Percentiles rank a stretch among this genome's conserved stretches.
These are phyloP conservation scores for Phytophthora pinifolia DNA, from an alignment of 352 stramenopile species.

Conservation along the genomic window DNA sequence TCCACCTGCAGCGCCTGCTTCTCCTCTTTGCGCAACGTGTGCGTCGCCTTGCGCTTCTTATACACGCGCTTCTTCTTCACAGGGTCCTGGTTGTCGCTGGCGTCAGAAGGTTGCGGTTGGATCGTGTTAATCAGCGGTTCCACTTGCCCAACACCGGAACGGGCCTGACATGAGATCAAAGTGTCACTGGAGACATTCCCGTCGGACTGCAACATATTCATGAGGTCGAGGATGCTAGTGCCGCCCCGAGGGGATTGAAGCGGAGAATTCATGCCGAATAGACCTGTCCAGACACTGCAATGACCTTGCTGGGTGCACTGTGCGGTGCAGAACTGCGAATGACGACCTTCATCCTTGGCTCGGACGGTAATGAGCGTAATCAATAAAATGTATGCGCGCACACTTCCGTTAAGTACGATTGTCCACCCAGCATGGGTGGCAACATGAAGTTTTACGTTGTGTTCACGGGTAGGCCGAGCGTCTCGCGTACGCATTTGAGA, in stretches of 20 bases:
- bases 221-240: no score
- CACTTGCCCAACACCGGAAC: conserved; percentile 2
- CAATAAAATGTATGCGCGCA: conserved; percentile 1
- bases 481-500: conserved; percentile 30
- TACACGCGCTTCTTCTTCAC: conserved; percentile 22
- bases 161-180: neutral
- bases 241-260: no score
- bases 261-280: no score
- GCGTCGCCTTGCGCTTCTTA: conserved; percentile 26
- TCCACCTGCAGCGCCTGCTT: conserved; percentile 19
- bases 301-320: no score
- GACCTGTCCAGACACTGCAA: no score
- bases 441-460: conserved; percentile 10
- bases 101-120: neutral
- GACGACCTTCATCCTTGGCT: conserved; percentile 4
- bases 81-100: neutral
- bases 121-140: no score
- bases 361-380: no score
- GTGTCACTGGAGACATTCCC: neutral
- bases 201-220: conserved; percentile 8
- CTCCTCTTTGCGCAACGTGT: conserved; percentile 29
- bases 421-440: no score
- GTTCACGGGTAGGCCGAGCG: conserved; percentile 18
- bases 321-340: conserved; percentile 11
- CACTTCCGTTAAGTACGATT: no score